Base-by-base conservation (phyloP, 2,329 filamentous ascomycete species). In the Cladosporium austrohemisphaericum region DNA sequence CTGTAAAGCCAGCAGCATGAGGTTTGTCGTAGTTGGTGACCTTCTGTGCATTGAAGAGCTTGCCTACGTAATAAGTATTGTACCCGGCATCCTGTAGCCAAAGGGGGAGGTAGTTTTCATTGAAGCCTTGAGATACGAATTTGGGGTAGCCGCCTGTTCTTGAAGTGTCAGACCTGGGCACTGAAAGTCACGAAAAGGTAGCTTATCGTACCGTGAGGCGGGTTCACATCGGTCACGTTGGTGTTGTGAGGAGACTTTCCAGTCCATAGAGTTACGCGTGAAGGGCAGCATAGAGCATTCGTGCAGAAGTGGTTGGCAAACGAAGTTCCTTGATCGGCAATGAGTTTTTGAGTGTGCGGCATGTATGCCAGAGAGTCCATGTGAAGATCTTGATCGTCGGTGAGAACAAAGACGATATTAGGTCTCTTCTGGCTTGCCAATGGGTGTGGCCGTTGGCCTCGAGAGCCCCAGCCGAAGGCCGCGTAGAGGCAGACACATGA, bases 11-110 rank as follows among this genome's bases (percentile, higher is more conserved):
- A 1, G 71, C 73, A 0, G 77, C 73, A 36, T 68, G 73, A 0
- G 83, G 77, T 3, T 71, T 69, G 59, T 84, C 68, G 60, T 85
- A 88, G 52, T 84, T 87, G 0, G 72, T 59, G 2, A 78, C 70
- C 0, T 71, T 78, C 41, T 86, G 83, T 0, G 76, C 72, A 56
- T 88, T 88, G 68, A 85, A 84, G 5, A 87, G 70, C 60, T 89
- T 88, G 14, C 83, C 85, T 0, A 79, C 80, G 57, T 88, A 88
- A 59, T 85, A 87, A 0, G 84, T 87, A 55, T 80, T 78, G 61
- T 88, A 88, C 0, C 83, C 84, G 0, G 77, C 79, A 3, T 76
- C 64, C 55, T 86, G 81, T 11, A 89, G 66, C 84, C 85, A 88
- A 0, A 88, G 62, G 0, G 85, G 85, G 0, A 88, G 73, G 52